Conservation (phyloP, 176 grass and related monocot genomes). For the Secale cereale region DNA sequence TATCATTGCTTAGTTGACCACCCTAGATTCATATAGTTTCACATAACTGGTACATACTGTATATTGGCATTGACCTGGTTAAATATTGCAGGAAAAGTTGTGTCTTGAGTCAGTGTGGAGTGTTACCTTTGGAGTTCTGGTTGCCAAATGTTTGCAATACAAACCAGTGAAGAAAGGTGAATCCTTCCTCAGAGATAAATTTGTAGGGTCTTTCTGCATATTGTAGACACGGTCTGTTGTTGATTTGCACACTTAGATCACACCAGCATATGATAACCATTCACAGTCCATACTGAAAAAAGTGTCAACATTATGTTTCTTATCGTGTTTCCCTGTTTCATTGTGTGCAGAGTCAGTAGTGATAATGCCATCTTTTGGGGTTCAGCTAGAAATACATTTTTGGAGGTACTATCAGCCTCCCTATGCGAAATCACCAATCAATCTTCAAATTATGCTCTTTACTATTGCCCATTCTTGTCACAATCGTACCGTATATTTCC, state of each 20-base stretch:
- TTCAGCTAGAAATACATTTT: constrained; percentile 85
- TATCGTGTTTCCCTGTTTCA: not conserved
- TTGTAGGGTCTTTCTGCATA: not conserved
- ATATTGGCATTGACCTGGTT: constrained; percentile 23
- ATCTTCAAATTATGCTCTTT: not conserved
- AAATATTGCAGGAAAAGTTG: constrained; percentile 45
- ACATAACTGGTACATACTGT: not conserved
- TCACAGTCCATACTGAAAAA: not conserved
- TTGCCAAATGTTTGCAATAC: constrained; percentile 71
- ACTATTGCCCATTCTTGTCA: not conserved
- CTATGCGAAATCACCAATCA: not conserved
- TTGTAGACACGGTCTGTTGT: not conserved
- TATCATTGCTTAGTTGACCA: not conserved
- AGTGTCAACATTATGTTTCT: constrained; percentile 1
- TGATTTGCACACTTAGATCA: constrained; percentile 6
- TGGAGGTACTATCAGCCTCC: constrained; percentile 54
- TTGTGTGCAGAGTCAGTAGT: constrained; percentile 63
- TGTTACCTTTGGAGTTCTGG: constrained; percentile 41
- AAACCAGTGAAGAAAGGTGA: constrained; percentile 90
- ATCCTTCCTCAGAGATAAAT: not conserved
- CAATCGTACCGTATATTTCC: not conserved
- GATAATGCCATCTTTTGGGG: constrained; percentile 86
- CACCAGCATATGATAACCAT: not conserved
- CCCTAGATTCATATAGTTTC: not conserved
- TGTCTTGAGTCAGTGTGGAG: constrained; percentile 48